phyloP scores from a whole-genome alignment of 176 grass and related monocot species.

The Oryza punctata region DNA sequence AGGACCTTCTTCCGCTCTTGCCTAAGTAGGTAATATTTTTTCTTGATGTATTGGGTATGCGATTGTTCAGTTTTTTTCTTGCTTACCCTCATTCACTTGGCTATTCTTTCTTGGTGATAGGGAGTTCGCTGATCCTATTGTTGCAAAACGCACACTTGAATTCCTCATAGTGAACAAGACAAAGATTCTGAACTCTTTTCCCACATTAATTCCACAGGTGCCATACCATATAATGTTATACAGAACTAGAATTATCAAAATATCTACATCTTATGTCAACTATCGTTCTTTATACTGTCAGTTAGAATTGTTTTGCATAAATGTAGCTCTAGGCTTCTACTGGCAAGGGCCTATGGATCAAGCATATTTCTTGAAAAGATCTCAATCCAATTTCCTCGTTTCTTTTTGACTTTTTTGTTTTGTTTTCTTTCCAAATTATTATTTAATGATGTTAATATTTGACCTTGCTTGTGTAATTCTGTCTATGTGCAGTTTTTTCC shows the following conservation, averaged over 20 bases:
- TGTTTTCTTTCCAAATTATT: constrained; percentile 15
- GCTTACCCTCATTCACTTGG: background rate
- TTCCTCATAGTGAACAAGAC: constrained; percentile 77
- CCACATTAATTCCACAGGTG: constrained; percentile 85
- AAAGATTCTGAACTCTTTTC: constrained; percentile 70
- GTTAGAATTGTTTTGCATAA: background rate
- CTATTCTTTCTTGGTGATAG: constrained; percentile 41
- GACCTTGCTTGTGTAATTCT: constrained; percentile 30
- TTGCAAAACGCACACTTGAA: constrained; percentile 68
- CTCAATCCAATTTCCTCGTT: constrained; percentile 18
- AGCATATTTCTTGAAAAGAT: constrained; percentile 12
- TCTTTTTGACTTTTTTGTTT: constrained; percentile 8
- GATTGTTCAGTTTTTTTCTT: background rate
- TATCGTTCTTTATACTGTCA: background rate
- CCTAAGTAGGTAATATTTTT: constrained; percentile 81
- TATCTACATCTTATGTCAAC: background rate
- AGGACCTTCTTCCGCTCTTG: constrained; percentile 85
- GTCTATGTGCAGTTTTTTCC: constrained; percentile 78
- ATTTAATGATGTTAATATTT: constrained; percentile 15
- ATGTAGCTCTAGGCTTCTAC: constrained; percentile 5
- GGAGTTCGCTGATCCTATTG: constrained; percentile 86
- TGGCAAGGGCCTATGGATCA: background rate
- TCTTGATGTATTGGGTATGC: background rate
- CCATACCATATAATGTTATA: background rate
- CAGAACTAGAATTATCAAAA: background rate